Base-by-base conservation (phyloP, 352 stramenopile genomes). In the Globisporangium cylindrosporum region DNA sequence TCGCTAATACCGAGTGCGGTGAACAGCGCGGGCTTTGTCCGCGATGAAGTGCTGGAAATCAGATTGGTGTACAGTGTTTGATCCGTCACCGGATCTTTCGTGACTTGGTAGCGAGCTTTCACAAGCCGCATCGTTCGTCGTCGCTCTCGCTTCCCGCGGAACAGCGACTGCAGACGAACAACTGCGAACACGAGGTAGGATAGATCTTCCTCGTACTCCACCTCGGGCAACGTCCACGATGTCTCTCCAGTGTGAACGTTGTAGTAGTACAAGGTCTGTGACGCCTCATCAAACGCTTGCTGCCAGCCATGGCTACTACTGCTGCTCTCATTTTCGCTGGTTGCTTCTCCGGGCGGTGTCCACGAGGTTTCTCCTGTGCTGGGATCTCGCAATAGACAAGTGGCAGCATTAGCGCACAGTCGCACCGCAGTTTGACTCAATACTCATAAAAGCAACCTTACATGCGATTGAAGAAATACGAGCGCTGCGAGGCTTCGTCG, bases 261-360 rank as follows among this genome's bases (percentile, higher is more conserved):
- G 73, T 90, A 89, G 74, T 90, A 93, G 59, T 91, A 93, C 4
- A 66, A 68, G 4, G 70, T 85, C 57, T 91, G 80, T 10, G 86
- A 91, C n/a, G 72, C 72, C 55, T 92, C 77, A 55, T 93, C 86
- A 38, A 90, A 89, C 18, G 78, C 77, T 56, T 90, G 74, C 20
- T 78, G 70, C 86, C 86, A 93, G 12, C n/a, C 68, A 71, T 78
- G 7, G 49, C 48, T 27, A 46, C 53, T 27, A 25, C 32, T 34
- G 62, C 12, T 56, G n/a, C 22, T 51, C 55, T 77, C 69, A 22
- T 63, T 63, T 32, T 77, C 67, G 18, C 67, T 59, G 25, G 73
- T 72, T 1, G 49, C n/a, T 59, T 76, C 75, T 12, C 66, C 70
- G 38, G 76, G 78, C 6, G 70, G 56, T 4, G 73, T 79, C 82